Evolutionary conservation across 2,329 filamentous ascomycete genomes (phyloP), one percentile per base, ranked within the genome.

Genomic region (Verticillium longisporum): DNA sequence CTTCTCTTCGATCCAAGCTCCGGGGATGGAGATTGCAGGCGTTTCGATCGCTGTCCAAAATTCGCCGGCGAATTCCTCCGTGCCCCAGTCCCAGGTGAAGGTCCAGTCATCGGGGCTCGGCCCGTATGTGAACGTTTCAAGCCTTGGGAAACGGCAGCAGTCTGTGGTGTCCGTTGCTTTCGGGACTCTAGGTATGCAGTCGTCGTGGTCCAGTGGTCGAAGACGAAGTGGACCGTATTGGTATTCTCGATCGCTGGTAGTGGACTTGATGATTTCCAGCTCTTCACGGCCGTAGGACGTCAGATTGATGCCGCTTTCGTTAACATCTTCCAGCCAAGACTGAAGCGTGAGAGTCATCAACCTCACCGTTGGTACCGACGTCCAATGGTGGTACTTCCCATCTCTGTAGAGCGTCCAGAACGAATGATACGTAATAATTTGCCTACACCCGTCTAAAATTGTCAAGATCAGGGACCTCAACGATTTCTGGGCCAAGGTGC

Each of bases 1-100:
- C 26, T 31, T 2, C 5, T 31, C 26, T 5, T 61, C 41, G 1
- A 60, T 18, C 60, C 56, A 63, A 2, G 3, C 55, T 3, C 61
- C 61, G 0, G 61, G 60, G 11, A 63, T 0, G 0, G 7, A n/a
- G 5, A 60, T 13, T 11, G 21, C 54, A 3, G 60, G 57, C 3
- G 57, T 59, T 9, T 63, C 60, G 1, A 57, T n/a, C 1, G 7
- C 31, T 1, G 57, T 15, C 61, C 61, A 63, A 14, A 63, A 63
- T 4, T 63, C 54, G 1, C 61, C 57, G 1, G 37, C 55, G n/a
- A 36, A 60, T 3, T 60, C 60, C 21, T 61, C 60, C 0, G 38
- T 33, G 1, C 57, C 61, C 3, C 18, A 18, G 21, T 60, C 45
- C 61, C 60, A 63, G 3, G 34, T 33, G 1, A 63, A 53, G 1